Percentiles rank a stretch among this genome's conserved stretches.
Evolutionary conservation across 805 yeast species (phyloP).

Genomic region (Candida ortonii): DNA sequence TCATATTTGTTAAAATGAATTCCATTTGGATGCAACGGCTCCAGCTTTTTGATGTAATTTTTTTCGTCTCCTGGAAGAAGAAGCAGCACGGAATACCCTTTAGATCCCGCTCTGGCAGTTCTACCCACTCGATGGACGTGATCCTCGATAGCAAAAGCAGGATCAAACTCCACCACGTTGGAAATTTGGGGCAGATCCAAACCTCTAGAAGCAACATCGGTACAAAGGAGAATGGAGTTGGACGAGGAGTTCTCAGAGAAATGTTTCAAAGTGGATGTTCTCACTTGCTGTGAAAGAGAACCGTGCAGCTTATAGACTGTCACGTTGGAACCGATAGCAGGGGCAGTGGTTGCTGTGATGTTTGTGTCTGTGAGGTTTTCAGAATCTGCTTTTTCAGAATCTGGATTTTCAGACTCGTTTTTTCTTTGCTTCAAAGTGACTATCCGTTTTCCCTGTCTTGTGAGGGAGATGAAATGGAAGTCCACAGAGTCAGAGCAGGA

Average conservation of each 20-base stretch:
- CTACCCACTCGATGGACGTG: conserved; percentile 96
- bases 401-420: conserved; percentile 8
- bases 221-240: conserved; percentile 71
- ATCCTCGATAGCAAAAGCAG: conserved; percentile 91
- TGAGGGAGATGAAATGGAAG: conserved; percentile 77
- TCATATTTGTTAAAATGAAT: conserved; percentile 50
- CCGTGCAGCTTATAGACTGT: conserved; percentile 81
- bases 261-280: conserved; percentile 71
- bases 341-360: conserved; percentile 50
- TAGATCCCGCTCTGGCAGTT: conserved; percentile 95
- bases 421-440: conserved; percentile 26
- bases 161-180: conserved; percentile 87
- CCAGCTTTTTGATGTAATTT: conserved; percentile 65
- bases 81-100: conserved; percentile 75
- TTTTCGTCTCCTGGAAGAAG: conserved; percentile 90
- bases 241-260: conserved; percentile 46
- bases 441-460: conserved; percentile 49
- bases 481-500: conserved; percentile 97
- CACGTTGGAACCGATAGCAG: conserved; percentile 43
- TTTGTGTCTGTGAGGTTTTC: conserved; percentile 19
- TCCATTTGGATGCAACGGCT: conserved; percentile 47
- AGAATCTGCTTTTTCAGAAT: conserved; percentile 19
- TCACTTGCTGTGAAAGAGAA: conserved; percentile 75
- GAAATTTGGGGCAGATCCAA: conserved; percentile 86
- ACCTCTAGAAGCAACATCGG: conserved; percentile 98